These are phyloP conservation scores for Closterium sp. DNA, from an alignment of 139 green algal species.

Conservation along the genomic window DNA sequence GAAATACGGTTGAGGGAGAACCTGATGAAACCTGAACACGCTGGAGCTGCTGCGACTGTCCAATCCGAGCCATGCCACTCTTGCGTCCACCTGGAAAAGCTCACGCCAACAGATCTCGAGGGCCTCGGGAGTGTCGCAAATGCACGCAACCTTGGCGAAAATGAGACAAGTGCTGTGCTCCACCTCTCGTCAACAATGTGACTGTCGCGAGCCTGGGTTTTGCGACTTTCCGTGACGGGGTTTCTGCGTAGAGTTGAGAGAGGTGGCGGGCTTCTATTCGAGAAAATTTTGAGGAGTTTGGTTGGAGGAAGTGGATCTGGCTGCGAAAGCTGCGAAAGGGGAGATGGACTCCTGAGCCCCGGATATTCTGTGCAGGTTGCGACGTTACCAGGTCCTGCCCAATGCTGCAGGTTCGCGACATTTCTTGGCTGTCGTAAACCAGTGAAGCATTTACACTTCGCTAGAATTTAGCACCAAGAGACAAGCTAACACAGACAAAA, in stretches of 20 bases:
- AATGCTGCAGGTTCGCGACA: neutral
- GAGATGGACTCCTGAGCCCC: neutral
- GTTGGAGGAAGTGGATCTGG: neutral
- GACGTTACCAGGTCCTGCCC: neutral
- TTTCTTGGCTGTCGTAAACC: no score
- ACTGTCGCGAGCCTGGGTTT: neutral
- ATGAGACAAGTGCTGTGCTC: no score
- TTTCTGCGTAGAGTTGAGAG: neutral
- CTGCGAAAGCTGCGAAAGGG: neutral
- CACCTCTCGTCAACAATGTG: neutral
- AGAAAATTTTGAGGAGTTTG: neutral
- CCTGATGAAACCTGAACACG: no score
- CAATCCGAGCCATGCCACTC: neutral
- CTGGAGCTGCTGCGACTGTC: no score
- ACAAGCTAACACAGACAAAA: neutral
- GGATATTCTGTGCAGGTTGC: neutral
- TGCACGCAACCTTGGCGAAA: neutral
- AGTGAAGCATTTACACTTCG: no score
- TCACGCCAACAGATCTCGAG: neutral
- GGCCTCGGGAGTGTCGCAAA: neutral
- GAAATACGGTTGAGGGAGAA: no score
- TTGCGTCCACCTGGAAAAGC: neutral
- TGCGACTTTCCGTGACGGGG: neutral
- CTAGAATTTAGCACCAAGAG: neutral
- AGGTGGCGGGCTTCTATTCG: neutral